These are phyloP conservation scores for Dictyophora rubrovolvata DNA, from an alignment of 768 basidiomycete genomes.

Conservation along the genomic window DNA sequence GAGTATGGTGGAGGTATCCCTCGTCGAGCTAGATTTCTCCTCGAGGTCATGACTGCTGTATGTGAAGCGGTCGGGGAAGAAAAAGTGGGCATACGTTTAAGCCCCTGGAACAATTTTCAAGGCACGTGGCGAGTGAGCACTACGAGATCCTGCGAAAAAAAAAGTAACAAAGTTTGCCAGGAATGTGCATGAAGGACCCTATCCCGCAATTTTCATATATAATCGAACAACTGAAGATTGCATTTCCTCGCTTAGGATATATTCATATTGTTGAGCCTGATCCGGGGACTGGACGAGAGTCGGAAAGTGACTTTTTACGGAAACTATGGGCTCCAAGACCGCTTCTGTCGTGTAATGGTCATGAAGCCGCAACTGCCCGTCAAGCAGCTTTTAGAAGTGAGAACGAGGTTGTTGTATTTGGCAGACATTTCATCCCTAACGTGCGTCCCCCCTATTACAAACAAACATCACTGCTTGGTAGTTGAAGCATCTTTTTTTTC, in stretches of 20 bases:
- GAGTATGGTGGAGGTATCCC: constrained; percentile 60
- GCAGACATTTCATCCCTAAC: constrained; percentile 28
- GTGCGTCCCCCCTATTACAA: constrained; percentile 19
- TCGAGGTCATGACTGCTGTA: constrained; percentile 46
- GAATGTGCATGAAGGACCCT: constrained; percentile 39
- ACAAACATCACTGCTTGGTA: neutral
- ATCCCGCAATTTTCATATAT: constrained; percentile 44
- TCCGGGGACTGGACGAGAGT: neutral
- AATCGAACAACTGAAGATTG: constrained; percentile 35
- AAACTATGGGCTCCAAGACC: constrained; percentile 31
- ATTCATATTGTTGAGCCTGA: constrained; percentile 38
- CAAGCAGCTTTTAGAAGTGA: constrained; percentile 24
- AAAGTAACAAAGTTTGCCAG: constrained; percentile 11
- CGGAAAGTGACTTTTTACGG: constrained; percentile 2
- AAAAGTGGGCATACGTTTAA: constrained; percentile 44
- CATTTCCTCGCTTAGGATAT: constrained; percentile 34
- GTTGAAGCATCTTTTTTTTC: neutral
- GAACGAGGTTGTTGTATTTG: constrained; percentile 26
- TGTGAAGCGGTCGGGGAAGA: constrained; percentile 41
- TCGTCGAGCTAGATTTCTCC: constrained; percentile 44
- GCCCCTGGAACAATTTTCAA: constrained; percentile 36
- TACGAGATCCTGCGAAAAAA: too few species aligned
- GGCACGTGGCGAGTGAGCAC: neutral
- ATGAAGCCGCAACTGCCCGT: constrained; percentile 31
- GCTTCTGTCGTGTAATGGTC: constrained; percentile 36